Percentiles rank a stretch among this genome's conserved stretches.
Evolutionary conservation across 1,139 yeast genomes (phyloP).

Genomic region (Williopsis jadinii): DNA sequence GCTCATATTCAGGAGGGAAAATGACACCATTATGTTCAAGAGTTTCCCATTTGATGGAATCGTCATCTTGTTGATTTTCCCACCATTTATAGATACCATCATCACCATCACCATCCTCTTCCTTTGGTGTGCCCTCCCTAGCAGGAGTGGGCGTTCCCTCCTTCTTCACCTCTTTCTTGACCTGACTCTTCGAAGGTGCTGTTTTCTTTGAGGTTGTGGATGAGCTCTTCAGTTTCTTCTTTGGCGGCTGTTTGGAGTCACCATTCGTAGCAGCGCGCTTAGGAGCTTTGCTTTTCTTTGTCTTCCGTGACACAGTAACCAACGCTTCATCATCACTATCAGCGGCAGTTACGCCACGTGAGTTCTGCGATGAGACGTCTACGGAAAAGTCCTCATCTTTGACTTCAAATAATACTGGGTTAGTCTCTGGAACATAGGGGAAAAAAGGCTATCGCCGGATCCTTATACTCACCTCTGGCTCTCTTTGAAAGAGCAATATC

Average conservation of each 20-base stretch:
- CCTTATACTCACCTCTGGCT: slow-evolving; percentile 7
- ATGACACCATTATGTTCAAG: slow-evolving; percentile 85
- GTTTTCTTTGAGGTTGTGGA: no score
- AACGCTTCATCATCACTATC: slow-evolving; percentile 10
- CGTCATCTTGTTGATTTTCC: slow-evolving; percentile 74
- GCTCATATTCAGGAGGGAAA: slow-evolving; percentile 89
- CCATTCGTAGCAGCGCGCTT: slow-evolving; percentile 1
- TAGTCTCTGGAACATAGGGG: neutral
- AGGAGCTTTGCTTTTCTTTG: neutral
- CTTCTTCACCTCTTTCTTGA: neutral
- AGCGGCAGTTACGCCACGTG: no score
- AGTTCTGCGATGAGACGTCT: no score
- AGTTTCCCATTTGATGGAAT: slow-evolving; percentile 77
- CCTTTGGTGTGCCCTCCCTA: slow-evolving; percentile 1
- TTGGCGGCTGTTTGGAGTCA: neutral
- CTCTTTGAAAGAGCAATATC: slow-evolving; percentile 20
- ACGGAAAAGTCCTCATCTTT: neutral
- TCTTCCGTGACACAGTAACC: slow-evolving; percentile 3
- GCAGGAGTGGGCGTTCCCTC: neutral
- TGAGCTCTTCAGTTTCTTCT: neutral
- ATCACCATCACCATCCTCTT: slow-evolving; percentile 22
- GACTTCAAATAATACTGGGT: neutral
- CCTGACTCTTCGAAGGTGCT: no score
- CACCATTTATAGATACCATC: slow-evolving; percentile 75
- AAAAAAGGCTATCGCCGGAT: neutral